A percentile compares a stretch with the other conserved stretches of the same genome.
phyloP scores from a whole-genome alignment of 1,284 basidiomycete species.

The Salmacisia buchloeana region DNA sequence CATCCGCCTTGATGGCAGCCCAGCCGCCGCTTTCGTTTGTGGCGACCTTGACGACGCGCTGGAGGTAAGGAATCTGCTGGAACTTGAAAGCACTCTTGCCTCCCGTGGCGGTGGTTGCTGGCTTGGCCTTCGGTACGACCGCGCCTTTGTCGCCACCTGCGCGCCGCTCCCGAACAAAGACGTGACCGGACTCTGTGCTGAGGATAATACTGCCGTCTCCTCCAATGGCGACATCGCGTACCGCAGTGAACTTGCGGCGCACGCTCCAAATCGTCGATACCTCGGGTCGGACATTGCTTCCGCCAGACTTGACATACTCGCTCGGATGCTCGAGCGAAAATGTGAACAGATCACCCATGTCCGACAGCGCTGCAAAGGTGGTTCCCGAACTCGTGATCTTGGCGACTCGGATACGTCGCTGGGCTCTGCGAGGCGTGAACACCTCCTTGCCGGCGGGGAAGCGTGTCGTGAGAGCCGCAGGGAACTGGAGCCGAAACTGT shows the following conservation, averaged over 20 bases:
- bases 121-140: not conserved
- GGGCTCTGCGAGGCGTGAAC: conserved; percentile 40
- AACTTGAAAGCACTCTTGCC: conserved; percentile 58
- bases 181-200: conserved; percentile 89
- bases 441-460: conserved; percentile 60
- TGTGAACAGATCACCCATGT: conserved; percentile 84
- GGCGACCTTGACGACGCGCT: conserved; percentile 76
- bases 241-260: conserved; percentile 73
- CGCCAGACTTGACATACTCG: conserved; percentile 29
- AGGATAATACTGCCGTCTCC: conserved; percentile 81
- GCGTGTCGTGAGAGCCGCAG: conserved; percentile 14
- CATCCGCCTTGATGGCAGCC: conserved; percentile 75
- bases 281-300: conserved; percentile 51
- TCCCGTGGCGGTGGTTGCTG: not conserved
- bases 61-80: conserved; percentile 71
- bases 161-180: conserved; percentile 61
- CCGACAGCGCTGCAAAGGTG: conserved; percentile 76
- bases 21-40: conserved; percentile 85
- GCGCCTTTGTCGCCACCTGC: not conserved
- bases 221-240: conserved; percentile 78
- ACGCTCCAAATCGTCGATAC: conserved; percentile 89
- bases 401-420: conserved; percentile 58
- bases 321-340: conserved; percentile 58
- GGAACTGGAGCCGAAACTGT: conserved; percentile 63
- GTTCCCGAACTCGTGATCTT: conserved; percentile 78